Evolutionary conservation across 1,284 basidiomycete species (phyloP).

Genomic region (Cronartium quercuum): DNA sequence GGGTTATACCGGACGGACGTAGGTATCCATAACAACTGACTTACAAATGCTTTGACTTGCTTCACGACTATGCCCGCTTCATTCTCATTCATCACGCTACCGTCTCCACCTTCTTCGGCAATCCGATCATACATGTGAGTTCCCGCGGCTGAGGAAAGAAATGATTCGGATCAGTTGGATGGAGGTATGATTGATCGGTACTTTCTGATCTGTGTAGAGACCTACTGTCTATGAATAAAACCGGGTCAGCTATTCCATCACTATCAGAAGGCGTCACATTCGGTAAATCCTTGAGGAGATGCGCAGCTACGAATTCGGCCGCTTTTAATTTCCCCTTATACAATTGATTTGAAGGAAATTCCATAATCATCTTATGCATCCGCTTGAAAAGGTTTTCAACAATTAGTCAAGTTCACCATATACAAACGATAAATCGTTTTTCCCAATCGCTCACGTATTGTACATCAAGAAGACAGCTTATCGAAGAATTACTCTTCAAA

Average conservation of each 20-base stretch:
- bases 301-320: conserved; percentile 63
- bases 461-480: conserved; percentile 33
- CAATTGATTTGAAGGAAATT: conserved; percentile 75
- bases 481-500: conserved; percentile 5
- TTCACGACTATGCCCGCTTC: conserved; percentile 75
- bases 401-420: not conserved
- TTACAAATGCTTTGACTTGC: conserved; percentile 72
- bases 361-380: conserved; percentile 79
- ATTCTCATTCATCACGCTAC: conserved; percentile 85
- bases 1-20: conserved; percentile 2
- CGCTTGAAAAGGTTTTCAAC: conserved; percentile 47
- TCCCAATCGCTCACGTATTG: conserved; percentile 28
- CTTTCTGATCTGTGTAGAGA: conserved; percentile 41
- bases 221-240: conserved; percentile 80
- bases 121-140: conserved; percentile 78
- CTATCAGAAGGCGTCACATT: conserved; percentile 56
- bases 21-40: conserved; percentile 43
- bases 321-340: conserved; percentile 70
- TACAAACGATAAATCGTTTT: not conserved
- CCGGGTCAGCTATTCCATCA: conserved; percentile 66
- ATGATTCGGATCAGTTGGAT: conserved; percentile 3
- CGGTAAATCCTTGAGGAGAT: conserved; percentile 67
- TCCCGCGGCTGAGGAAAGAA: conserved; percentile 58
- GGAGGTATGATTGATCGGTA: conserved; percentile 38
- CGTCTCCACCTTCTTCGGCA: conserved; percentile 58